phyloP scores from a whole-genome alignment of 2,329 filamentous ascomycete species.

The Sphaerulina vaccinii region DNA sequence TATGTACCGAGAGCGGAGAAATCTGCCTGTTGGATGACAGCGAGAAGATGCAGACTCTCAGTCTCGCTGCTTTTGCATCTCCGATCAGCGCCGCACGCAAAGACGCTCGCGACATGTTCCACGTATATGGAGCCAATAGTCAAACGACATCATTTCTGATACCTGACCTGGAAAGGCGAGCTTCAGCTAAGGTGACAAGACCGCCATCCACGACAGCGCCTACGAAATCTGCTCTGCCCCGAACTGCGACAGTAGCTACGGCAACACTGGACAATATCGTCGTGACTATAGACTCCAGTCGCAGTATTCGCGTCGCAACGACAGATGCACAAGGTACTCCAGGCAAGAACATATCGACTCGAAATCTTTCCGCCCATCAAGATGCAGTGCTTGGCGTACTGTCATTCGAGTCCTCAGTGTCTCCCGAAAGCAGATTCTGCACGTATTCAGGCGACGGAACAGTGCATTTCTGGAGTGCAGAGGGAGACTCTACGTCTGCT shows the following conservation, averaged over 20 bases:
- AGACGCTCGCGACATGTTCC: conserved; percentile 56
- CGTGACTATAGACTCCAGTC: conserved; percentile 31
- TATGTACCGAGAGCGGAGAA: conserved; percentile 85
- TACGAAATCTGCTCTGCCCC: conserved; percentile 14
- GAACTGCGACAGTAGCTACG: conserved; percentile 34
- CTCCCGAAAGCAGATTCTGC: conserved; percentile 69
- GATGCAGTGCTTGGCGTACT: conserved; percentile 69
- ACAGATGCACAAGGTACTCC: conserved; percentile 3
- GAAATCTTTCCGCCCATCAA: conserved; percentile 56
- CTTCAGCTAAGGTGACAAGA: conserved; percentile 29
- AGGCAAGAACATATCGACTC: conserved; percentile 19
- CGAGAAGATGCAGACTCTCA: conserved; percentile 68
- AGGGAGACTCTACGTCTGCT: conserved; percentile 63
- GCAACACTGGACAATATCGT: conserved; percentile 39
- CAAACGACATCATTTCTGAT: conserved; percentile 50
- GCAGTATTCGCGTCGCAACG: conserved; percentile 24
- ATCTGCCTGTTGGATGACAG: conserved; percentile 84
- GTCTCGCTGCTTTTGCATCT: conserved; percentile 66
- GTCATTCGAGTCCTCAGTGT: conserved; percentile 60
- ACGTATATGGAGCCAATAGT: conserved; percentile 68
- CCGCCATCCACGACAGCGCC: conserved; percentile 23
- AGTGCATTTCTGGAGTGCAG: conserved; percentile 76
- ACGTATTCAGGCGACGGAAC: conserved; percentile 84
- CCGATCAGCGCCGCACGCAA: conserved; percentile 65
- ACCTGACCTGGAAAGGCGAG: conserved; percentile 34